phyloP scores from a whole-genome alignment of 148 eudicot species.

The Rhododendron ovatum region DNA sequence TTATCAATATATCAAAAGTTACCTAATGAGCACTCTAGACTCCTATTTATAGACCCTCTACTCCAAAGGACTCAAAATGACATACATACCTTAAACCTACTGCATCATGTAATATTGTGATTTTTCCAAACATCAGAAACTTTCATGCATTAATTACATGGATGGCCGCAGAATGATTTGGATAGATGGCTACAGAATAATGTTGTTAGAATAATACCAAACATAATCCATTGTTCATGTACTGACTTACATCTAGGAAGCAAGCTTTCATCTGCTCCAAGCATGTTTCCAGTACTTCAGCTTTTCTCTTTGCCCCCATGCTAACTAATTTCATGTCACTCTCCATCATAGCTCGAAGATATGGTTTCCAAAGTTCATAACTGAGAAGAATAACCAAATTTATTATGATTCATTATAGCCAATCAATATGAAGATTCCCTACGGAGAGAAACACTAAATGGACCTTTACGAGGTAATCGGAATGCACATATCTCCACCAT shows the following conservation, averaged over 20 bases:
- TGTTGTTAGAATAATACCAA: not conserved
- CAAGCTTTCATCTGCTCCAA: slow-evolving; percentile 86
- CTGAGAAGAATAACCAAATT: slow-evolving; percentile 29
- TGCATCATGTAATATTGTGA: too few species aligned
- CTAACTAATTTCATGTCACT: slow-evolving; percentile 91
- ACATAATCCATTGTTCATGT: not conserved
- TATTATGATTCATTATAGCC: not conserved
- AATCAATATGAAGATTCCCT: not conserved
- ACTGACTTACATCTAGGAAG: slow-evolving; percentile 69
- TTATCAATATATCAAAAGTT: too few species aligned
- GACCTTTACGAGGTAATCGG: not conserved
- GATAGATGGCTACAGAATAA: not conserved
- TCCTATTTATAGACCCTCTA: too few species aligned
- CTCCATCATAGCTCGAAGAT: slow-evolving; percentile 93
- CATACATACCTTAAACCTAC: too few species aligned
- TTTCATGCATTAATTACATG: not conserved
- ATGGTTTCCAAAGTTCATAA: slow-evolving; percentile 94
- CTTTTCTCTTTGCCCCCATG: slow-evolving; percentile 63
- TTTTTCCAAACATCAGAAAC: not conserved
- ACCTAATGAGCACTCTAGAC: too few species aligned
- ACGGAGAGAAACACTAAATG: not conserved
- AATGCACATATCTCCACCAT: not conserved
- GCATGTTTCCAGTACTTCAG: slow-evolving; percentile 67
- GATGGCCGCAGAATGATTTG: not conserved
- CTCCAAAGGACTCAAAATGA: too few species aligned